These are phyloP conservation scores for Brasenia schreberi DNA, from an alignment of 164 flowering plant species.

Conservation along the genomic window DNA sequence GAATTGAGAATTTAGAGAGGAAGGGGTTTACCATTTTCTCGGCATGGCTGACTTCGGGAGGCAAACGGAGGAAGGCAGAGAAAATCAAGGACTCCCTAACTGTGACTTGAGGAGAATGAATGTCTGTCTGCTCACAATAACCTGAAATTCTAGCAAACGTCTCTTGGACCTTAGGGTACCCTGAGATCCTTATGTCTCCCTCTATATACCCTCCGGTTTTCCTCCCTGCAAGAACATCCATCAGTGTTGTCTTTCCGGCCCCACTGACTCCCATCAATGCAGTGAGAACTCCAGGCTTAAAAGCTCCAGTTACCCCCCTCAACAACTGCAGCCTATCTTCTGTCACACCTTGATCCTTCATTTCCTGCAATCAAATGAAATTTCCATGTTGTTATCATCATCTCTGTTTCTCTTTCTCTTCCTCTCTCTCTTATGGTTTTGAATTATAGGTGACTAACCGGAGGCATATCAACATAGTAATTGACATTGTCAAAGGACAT, in stretches of 20 bases:
- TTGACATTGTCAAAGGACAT: conserved; percentile 80
- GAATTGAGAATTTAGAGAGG: no score
- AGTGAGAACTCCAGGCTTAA: conserved; percentile 30
- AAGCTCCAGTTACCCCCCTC: conserved; percentile 23
- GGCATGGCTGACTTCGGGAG: conserved; percentile 54
- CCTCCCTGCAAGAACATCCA: conserved; percentile 79
- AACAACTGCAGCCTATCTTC: conserved; percentile 29
- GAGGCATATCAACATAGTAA: conserved; percentile 92
- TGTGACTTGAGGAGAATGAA: no score
- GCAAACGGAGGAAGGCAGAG: conserved; percentile 93
- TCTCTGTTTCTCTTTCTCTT: no score
- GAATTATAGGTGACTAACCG: conserved; percentile 26
- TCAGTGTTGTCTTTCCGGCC: conserved; percentile 62
- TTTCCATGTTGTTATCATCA: neutral
- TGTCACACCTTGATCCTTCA: conserved; percentile 25
- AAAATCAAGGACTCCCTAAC: conserved; percentile 67
- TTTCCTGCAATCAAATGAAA: conserved; percentile 13
- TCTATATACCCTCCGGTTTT: conserved; percentile 49
- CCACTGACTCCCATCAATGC: conserved; percentile 70
- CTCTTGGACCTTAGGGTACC: conserved; percentile 78
- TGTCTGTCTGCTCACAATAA: conserved; percentile 27
- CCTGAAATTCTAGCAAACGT: conserved; percentile 94
- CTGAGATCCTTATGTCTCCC: conserved; percentile 86
- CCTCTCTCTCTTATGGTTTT: no score
- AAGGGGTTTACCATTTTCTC: conserved; percentile 52